Evolutionary conservation across 257 asterid species (phyloP).

Genomic region (Ophiorrhiza pumila): DNA sequence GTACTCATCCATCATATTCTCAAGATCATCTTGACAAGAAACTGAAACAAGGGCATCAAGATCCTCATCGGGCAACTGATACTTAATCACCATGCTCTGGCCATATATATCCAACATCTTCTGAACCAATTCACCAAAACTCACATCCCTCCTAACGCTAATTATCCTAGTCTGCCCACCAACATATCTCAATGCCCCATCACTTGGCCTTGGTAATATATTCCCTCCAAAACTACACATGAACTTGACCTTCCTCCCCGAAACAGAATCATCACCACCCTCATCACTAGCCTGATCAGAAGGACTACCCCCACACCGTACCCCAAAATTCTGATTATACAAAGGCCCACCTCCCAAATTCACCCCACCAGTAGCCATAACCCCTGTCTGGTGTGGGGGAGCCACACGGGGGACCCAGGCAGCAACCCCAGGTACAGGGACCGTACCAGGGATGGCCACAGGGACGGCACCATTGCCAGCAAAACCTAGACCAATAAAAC

Average conservation of each 20-base stretch:
- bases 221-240: conserved; percentile 98
- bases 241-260: conserved; percentile 73
- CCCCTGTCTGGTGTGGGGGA: conserved; percentile 38
- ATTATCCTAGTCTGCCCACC: conserved; percentile 97
- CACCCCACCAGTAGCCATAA: conserved; percentile 30
- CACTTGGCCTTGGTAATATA: conserved; percentile 86
- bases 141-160: conserved; percentile 60
- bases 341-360: conserved; percentile 37
- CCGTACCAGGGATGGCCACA: background rate
- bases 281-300: conserved; percentile 70
- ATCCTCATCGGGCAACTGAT: conserved; percentile 96
- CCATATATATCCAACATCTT: conserved; percentile 57
- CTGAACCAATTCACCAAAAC: conserved; percentile 56
- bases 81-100: conserved; percentile 70
- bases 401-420: conserved; percentile 66
- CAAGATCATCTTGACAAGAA: conserved; percentile 91
- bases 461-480: conserved; percentile 31
- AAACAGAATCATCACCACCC: conserved; percentile 62
- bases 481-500: conserved; percentile 53
- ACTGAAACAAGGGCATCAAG: conserved; percentile 94
- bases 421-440: conserved; percentile 38
- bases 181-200: conserved; percentile 81
- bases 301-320: conserved; percentile 29
- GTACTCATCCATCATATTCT: conserved; percentile 98
- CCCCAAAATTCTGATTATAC: conserved; percentile 31